These are phyloP conservation scores for Talaromyces thailandensis DNA, from an alignment of 495 filamentous ascomycete species.

Conservation along the genomic window DNA sequence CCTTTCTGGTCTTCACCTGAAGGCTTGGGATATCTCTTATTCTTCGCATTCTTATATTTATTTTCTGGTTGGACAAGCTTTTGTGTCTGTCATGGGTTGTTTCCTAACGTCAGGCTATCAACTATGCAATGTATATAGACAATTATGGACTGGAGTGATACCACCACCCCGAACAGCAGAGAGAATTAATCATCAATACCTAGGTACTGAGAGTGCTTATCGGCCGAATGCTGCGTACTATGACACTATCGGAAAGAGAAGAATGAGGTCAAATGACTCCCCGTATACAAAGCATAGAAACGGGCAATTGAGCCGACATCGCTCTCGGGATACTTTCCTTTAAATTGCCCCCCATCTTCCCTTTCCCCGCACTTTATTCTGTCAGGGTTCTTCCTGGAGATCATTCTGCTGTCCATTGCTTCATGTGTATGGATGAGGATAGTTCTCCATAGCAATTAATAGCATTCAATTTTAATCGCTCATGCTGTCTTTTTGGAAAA, in stretches of 20 bases:
- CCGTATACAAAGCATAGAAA: background rate
- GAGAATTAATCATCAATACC: background rate
- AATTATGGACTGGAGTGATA: background rate
- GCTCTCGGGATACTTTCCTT: background rate
- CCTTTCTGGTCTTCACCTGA: background rate
- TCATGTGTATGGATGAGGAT: background rate
- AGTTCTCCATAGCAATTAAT: background rate
- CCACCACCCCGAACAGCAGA: background rate
- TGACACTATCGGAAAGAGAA: background rate
- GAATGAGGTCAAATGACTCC: background rate
- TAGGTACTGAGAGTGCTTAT: background rate
- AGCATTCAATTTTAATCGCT: background rate
- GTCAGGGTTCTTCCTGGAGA: background rate
- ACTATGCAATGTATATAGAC: background rate
- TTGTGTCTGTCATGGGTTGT: background rate
- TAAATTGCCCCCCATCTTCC: background rate
- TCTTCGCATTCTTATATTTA: background rate
- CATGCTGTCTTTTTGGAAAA: background rate
- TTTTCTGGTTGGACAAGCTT: background rate
- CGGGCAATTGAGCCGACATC: background rate
- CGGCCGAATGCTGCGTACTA: background rate
- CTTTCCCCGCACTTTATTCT: background rate
- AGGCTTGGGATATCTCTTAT: background rate
- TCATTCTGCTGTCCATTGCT: background rate
- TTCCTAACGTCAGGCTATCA: background rate